These are phyloP conservation scores for Puccinia hordei DNA, from an alignment of 1,284 basidiomycete genomes.

Conservation along the genomic window DNA sequence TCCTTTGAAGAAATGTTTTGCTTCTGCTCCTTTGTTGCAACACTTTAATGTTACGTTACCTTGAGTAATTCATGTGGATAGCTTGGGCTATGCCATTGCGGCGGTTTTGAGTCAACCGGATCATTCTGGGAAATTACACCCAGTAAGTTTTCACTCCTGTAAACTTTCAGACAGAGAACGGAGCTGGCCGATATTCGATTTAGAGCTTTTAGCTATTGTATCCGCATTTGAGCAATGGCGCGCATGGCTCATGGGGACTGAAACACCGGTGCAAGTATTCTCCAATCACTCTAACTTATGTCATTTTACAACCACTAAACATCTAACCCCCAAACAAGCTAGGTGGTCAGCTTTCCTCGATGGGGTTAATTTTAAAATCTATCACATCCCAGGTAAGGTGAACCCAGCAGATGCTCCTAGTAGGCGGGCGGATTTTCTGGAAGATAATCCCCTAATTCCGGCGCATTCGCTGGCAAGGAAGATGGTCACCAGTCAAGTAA, in stretches of 20 bases:
- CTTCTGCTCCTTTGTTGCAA: background rate
- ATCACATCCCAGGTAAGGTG: conserved; percentile 4
- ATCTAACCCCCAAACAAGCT: conserved; percentile 16
- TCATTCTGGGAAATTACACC: background rate
- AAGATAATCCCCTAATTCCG: background rate
- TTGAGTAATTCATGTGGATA: background rate
- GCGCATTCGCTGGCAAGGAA: no score
- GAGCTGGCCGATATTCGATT: background rate
- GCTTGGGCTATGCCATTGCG: conserved; percentile 6
- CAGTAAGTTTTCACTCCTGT: background rate
- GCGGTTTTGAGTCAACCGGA: conserved; percentile 4
- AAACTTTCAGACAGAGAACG: no score
- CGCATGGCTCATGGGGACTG: no score
- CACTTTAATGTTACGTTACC: conserved; percentile 4
- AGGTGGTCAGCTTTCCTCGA: conserved; percentile 20
- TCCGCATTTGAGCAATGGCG: no score
- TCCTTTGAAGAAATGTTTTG: conserved; percentile 7
- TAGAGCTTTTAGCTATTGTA: conserved; percentile 1
- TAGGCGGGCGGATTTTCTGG: background rate
- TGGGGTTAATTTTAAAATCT: conserved; percentile 8
- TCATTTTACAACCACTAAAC: background rate
- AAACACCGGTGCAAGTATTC: no score
- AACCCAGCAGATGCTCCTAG: conserved; percentile 25
- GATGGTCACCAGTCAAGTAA: no score
- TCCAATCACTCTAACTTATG: no score